These are phyloP conservation scores for Neurospora sp. DNA, from an alignment of 495 filamentous ascomycete genomes.

Conservation along the genomic window DNA sequence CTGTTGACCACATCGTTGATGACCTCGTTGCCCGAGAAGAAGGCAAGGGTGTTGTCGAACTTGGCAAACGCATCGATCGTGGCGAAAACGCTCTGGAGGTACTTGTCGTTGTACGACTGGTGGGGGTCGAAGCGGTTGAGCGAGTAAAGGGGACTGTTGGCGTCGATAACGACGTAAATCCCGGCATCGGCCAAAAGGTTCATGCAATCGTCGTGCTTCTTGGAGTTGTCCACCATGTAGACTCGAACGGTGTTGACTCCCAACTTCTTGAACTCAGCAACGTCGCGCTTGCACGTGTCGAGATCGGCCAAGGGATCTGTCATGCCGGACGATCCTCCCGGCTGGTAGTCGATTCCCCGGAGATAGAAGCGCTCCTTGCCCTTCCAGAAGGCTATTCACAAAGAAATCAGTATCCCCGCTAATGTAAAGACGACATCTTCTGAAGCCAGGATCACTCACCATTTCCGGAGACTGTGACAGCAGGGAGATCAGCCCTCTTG, in stretches of 20 bases:
- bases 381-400: slow-evolving; percentile 66
- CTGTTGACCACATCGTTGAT: slow-evolving; percentile 71
- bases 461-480: slow-evolving; percentile 38
- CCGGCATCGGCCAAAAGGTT: slow-evolving; percentile 65
- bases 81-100: slow-evolving; percentile 86
- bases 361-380: slow-evolving; percentile 82
- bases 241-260: slow-evolving; percentile 88
- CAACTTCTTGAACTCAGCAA: slow-evolving; percentile 70
- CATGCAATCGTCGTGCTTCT: slow-evolving; percentile 81
- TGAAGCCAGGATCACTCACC: slow-evolving; percentile 17
- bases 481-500: slow-evolving; percentile 28
- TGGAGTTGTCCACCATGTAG: slow-evolving; percentile 85
- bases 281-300: slow-evolving; percentile 67
- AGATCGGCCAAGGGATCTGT: slow-evolving; percentile 70
- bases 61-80: slow-evolving; percentile 82
- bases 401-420: neutral
- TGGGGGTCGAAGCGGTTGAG: slow-evolving; percentile 69
- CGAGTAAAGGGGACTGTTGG: slow-evolving; percentile 53
- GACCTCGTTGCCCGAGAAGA: slow-evolving; percentile 97
- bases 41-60: slow-evolving; percentile 83
- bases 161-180: slow-evolving; percentile 85
- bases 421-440: neutral
- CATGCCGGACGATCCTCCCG: slow-evolving; percentile 72
- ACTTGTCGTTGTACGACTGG: slow-evolving; percentile 77
- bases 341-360: slow-evolving; percentile 91